Evolutionary conservation across 345 rosid genomes (phyloP).

Genomic region (Populus pruinosa): DNA sequence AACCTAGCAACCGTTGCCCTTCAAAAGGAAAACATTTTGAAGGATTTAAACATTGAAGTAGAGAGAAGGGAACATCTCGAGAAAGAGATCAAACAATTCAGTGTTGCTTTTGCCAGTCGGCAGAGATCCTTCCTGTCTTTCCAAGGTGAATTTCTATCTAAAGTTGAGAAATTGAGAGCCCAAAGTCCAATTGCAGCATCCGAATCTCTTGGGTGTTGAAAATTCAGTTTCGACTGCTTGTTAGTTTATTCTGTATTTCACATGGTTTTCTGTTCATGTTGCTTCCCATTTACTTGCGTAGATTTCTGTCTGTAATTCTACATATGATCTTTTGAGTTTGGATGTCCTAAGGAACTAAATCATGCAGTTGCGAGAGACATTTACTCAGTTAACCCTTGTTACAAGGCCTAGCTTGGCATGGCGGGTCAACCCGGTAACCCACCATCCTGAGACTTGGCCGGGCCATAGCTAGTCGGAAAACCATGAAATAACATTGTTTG

Average conservation of each 20-base stretch:
- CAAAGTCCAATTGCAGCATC: constrained; percentile 37
- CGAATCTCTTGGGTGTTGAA: constrained; percentile 39
- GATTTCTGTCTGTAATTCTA: not conserved
- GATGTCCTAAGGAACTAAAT: too few relatives aligned
- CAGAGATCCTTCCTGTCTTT: constrained; percentile 60
- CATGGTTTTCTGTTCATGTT: not conserved
- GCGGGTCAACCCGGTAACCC: too few relatives aligned
- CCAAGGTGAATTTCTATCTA: constrained; percentile 57
- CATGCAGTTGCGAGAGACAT: too few relatives aligned
- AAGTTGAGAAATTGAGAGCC: constrained; percentile 55
- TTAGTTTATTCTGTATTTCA: not conserved
- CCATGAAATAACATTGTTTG: too few relatives aligned
- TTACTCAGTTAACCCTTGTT: too few relatives aligned
- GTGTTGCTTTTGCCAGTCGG: constrained; percentile 53
- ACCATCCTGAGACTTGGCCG: too few relatives aligned
- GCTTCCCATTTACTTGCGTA: not conserved
- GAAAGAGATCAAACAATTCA: constrained; percentile 70
- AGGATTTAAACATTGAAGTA: constrained; percentile 57
- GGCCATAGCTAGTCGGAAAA: too few relatives aligned
- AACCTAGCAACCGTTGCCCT: constrained; percentile 38
- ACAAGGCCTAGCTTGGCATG: too few relatives aligned
- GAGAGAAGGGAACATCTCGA: constrained; percentile 58
- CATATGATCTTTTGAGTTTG: not conserved
- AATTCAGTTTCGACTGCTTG: too few relatives aligned
- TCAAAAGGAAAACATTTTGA: constrained; percentile 61